phyloP scores from a whole-genome alignment of 164 flowering plant genomes.

The Malania oleifera region DNA sequence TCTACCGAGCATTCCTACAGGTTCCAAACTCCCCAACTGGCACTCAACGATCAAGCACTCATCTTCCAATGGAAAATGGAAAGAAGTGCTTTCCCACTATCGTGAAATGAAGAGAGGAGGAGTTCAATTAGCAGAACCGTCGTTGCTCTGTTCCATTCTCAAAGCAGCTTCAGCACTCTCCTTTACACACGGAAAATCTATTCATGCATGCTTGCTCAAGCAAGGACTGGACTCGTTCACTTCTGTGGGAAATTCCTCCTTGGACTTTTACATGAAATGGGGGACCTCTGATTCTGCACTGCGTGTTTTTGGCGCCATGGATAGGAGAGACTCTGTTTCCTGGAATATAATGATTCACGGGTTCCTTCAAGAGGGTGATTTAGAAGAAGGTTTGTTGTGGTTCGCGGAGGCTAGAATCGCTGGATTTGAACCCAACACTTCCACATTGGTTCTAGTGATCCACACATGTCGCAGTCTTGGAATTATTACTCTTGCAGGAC shows the following conservation, averaged over 20 bases:
- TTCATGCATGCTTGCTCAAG: conserved; percentile 55
- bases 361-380: conserved; percentile 31
- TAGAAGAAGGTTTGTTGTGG: conserved; percentile 43
- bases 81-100: conserved; percentile 38
- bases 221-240: conserved; percentile 48
- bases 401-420: conserved; percentile 41
- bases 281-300: conserved; percentile 37
- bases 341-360: conserved; percentile 75
- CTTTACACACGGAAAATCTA: conserved; percentile 31
- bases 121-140: conserved; percentile 30
- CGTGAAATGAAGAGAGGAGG: conserved; percentile 31
- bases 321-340: conserved; percentile 52
- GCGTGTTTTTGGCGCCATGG: conserved; percentile 34
- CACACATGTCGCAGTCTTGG: conserved; percentile 41
- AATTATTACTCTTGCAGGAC: conserved; percentile 27
- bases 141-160: conserved; percentile 42
- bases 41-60: conserved; percentile 29
- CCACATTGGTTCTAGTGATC: conserved; percentile 59
- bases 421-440: conserved; percentile 59
- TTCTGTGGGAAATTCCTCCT: conserved; percentile 53
- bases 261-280: conserved; percentile 61
- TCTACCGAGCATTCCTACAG: conserved; percentile 8
- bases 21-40: conserved; percentile 25
- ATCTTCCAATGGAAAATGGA: conserved; percentile 39
- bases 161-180: conserved; percentile 49